A percentile compares a stretch with the other conserved stretches of the same genome.
Evolutionary conservation across 2,329 filamentous ascomycete genomes (phyloP).

Genomic region (Phialemoniopsis sp.): DNA sequence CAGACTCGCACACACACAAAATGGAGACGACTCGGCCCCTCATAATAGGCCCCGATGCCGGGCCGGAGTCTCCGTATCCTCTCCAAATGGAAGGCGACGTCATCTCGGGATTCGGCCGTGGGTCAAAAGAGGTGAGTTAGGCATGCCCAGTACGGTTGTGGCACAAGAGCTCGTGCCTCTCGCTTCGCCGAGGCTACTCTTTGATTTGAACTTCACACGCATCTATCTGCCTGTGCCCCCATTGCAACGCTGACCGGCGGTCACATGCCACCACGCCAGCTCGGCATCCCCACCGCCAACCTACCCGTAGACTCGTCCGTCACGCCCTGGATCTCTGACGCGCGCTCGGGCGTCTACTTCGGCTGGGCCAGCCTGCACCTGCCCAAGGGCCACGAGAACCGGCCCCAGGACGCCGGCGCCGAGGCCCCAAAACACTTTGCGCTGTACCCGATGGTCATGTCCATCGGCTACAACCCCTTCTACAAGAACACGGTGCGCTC

Average conservation of each 20-base stretch:
- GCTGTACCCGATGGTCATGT: slow-evolving; percentile 86
- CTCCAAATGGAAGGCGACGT: slow-evolving; percentile 81
- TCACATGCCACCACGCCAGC: slow-evolving; percentile 40
- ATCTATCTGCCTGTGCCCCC: no score
- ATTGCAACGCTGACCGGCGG: not conserved
- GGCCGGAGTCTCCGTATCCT: slow-evolving; percentile 76
- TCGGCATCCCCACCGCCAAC: slow-evolving; percentile 96
- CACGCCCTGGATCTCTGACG: slow-evolving; percentile 55
- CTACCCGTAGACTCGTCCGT: slow-evolving; percentile 66
- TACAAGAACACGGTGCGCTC: slow-evolving; percentile 87
- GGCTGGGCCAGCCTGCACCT: slow-evolving; percentile 78
- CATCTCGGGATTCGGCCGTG: slow-evolving; percentile 88
- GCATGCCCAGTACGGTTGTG: not conserved
- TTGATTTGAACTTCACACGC: no score
- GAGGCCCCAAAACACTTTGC: slow-evolving; percentile 12
- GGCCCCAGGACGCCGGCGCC: slow-evolving; percentile 25
- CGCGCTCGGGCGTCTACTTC: slow-evolving; percentile 85
- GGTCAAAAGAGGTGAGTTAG: slow-evolving; percentile 79
- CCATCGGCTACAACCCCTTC: slow-evolving; percentile 94
- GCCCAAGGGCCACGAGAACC: slow-evolving; percentile 37
- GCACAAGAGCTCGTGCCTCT: slow-evolving; percentile 1
- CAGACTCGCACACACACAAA: no score
- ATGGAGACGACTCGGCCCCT: slow-evolving; percentile 48
- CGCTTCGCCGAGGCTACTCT: not conserved
- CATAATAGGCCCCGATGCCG: slow-evolving; percentile 68